Evolutionary conservation across 2,329 filamentous ascomycete species (phyloP).

Genomic region (Calonectria multiphialidica): DNA sequence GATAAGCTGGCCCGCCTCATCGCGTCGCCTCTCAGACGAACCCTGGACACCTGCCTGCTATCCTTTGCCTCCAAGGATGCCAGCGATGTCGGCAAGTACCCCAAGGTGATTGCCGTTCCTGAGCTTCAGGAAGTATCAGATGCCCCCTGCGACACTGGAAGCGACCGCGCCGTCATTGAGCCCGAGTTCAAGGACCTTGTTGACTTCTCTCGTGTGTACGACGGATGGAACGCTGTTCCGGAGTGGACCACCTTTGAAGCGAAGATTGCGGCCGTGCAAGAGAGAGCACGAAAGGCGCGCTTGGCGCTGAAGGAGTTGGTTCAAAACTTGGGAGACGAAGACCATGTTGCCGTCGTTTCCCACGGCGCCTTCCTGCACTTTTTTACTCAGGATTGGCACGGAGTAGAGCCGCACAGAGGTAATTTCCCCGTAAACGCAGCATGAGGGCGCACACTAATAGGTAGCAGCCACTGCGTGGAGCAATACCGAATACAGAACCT

Average conservation of each 20-base stretch:
- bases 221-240: conserved; percentile 16
- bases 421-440: background rate
- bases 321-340: background rate
- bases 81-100: background rate
- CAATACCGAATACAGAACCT: conserved; percentile 17
- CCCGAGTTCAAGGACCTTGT: conserved; percentile 12
- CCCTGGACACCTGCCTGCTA: conserved; percentile 16
- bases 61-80: conserved; percentile 1
- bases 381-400: conserved; percentile 15
- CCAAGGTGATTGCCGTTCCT: conserved; percentile 7
- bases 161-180: background rate
- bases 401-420: conserved; percentile 16
- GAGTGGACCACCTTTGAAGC: background rate
- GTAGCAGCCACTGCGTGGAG: conserved; percentile 11
- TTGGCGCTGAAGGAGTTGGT: conserved; percentile 8
- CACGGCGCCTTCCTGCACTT: conserved; percentile 25
- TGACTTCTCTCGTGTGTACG: conserved; percentile 1
- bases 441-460: background rate
- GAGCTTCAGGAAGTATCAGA: conserved; percentile 23
- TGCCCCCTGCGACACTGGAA: conserved; percentile 22
- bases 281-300: conserved; percentile 6
- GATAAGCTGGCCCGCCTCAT: conserved; percentile 5
- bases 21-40: conserved; percentile 19
- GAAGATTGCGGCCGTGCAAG: background rate
- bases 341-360: conserved; percentile 17